Conservation (phyloP, 768 basidiomycete genomes). For the Hygrocybe coccinea region DNA sequence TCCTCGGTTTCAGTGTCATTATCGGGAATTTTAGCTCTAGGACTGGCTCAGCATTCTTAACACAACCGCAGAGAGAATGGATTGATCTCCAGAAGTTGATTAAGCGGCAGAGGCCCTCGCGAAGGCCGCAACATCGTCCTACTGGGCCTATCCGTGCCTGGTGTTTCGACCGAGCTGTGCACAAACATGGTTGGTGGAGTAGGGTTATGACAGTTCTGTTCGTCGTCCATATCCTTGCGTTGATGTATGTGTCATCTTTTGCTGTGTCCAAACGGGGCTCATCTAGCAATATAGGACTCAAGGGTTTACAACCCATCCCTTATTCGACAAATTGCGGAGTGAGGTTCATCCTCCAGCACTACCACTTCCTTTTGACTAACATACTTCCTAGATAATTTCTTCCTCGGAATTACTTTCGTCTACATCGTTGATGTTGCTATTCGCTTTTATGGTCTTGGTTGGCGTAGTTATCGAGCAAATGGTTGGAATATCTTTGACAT, state of each 20-base stretch:
- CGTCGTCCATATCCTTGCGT: constrained; percentile 70
- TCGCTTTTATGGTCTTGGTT: constrained; percentile 80
- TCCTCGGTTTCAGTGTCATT: constrained; percentile 63
- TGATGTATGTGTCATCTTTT: constrained; percentile 55
- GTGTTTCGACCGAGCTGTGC: constrained; percentile 88
- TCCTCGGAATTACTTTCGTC: constrained; percentile 63
- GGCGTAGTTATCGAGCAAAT: constrained; percentile 76
- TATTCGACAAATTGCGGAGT: constrained; percentile 60
- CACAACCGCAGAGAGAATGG: constrained; percentile 87
- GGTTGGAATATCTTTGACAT: constrained; percentile 95
- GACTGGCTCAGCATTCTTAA: constrained; percentile 82
- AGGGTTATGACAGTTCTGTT: constrained; percentile 74
- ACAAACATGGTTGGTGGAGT: constrained; percentile 94
- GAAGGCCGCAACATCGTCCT: constrained; percentile 65
- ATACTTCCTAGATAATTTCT: constrained; percentile 58
- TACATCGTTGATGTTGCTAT: constrained; percentile 75
- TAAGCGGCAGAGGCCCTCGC: constrained; percentile 79
- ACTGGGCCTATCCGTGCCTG: constrained; percentile 56
- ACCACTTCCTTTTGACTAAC: not conserved
- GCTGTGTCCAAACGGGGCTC: not conserved
- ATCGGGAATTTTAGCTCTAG: constrained; percentile 87
- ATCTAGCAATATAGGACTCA: constrained; percentile 57
- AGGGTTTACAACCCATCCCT: constrained; percentile 51
- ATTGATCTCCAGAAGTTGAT: constrained; percentile 88
- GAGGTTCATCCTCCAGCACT: constrained; percentile 18